These are phyloP conservation scores for Mariannaea elegans DNA, from an alignment of 2,329 filamentous ascomycete genomes.

Conservation along the genomic window DNA sequence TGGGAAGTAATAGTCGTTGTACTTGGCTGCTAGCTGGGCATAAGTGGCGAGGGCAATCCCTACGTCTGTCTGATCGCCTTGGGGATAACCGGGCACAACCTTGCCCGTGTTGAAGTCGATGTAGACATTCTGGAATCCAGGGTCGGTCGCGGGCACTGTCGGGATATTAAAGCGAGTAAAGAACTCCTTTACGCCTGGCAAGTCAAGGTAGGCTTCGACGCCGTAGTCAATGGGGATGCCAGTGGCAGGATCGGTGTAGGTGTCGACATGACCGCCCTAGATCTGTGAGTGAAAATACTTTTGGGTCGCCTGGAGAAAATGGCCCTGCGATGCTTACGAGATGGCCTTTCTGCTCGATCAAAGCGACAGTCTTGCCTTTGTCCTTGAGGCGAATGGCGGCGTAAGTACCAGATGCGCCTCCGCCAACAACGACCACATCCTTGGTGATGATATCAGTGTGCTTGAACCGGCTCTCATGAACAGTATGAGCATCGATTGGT, in stretches of 20 bases:
- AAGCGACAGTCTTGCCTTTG: background rate
- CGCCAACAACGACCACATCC: conserved; percentile 13
- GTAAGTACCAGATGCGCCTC: conserved; percentile 3
- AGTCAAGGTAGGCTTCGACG: conserved; percentile 1
- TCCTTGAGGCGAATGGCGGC: conserved; percentile 4
- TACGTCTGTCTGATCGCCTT: background rate
- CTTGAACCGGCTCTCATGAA: background rate
- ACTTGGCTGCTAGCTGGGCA: background rate
- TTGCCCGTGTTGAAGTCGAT: conserved; percentile 7
- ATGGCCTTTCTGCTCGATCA: conserved; percentile 9
- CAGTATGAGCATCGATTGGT: background rate
- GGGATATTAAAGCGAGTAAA: background rate
- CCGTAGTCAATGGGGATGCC: conserved; percentile 1
- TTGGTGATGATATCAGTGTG: background rate
- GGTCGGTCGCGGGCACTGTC: background rate
- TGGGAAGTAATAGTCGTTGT: background rate
- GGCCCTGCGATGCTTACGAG: background rate
- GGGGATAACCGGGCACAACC: background rate
- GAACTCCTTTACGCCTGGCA: background rate
- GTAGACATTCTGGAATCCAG: background rate
- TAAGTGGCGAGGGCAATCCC: background rate
- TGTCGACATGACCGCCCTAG: background rate
- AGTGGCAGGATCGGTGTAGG: conserved; percentile 11
- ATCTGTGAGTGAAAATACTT: background rate
- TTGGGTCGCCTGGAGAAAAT: background rate